A percentile compares a stretch with the other conserved stretches of the same genome.
phyloP scores from a whole-genome alignment of 768 basidiomycete species.

The Austroboletus eburneus region DNA sequence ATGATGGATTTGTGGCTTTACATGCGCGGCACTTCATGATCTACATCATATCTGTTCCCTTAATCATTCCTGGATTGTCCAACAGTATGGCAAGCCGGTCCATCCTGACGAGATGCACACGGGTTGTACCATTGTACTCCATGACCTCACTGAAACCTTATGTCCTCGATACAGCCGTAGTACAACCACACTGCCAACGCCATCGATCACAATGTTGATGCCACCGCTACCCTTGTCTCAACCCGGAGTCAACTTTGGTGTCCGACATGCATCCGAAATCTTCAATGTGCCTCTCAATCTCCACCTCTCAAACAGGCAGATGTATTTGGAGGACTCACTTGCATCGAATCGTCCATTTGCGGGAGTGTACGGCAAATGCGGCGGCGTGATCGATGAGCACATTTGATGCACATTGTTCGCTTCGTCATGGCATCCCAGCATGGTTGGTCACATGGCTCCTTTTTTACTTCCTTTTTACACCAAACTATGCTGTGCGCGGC shows the following conservation, averaged over 20 bases:
- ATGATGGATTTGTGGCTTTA: no score
- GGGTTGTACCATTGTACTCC: neutral
- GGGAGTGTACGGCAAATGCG: neutral
- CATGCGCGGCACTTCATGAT: no score
- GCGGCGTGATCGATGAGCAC: neutral
- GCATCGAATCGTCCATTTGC: neutral
- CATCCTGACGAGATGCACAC: neutral
- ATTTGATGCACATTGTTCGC: neutral
- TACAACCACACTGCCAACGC: no score
- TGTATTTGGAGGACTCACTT: neutral
- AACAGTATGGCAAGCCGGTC: neutral
- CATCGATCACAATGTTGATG: no score
- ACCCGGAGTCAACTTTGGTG: constrained; percentile 1
- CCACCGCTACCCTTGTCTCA: neutral
- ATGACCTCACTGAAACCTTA: neutral
- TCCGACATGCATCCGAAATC: neutral
- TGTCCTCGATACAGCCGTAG: neutral
- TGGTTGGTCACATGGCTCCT: neutral
- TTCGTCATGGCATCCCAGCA: neutral
- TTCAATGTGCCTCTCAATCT: neutral
- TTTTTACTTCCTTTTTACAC: constrained; percentile 1
- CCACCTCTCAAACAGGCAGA: neutral
- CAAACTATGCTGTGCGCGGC: neutral
- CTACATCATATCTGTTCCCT: constrained; percentile 1
- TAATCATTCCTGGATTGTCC: neutral